Evolutionary conservation across 2,329 filamentous ascomycete species (phyloP).

Genomic region (Fusarium albidum): DNA sequence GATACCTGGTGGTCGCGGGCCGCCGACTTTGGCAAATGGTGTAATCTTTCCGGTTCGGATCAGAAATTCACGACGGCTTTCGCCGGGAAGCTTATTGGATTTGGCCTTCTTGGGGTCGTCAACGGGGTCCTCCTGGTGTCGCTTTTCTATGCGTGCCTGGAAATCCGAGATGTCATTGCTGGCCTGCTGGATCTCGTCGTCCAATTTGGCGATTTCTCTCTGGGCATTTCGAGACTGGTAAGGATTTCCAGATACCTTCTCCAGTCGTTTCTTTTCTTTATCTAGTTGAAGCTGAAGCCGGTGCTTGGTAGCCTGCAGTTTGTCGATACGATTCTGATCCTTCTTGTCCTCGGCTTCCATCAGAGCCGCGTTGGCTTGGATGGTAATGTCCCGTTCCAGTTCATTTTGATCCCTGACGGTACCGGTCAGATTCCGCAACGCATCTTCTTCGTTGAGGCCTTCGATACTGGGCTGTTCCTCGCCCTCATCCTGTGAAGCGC

Average conservation of each 20-base stretch:
- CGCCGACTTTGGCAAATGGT: conserved; percentile 83
- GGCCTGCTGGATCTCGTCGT: conserved; percentile 69
- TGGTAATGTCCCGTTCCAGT: conserved; percentile 83
- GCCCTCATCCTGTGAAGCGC: conserved; percentile 19
- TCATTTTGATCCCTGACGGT: conserved; percentile 87
- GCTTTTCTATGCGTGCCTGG: conserved; percentile 78
- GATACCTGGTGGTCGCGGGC: conserved; percentile 66
- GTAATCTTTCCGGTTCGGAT: conserved; percentile 98
- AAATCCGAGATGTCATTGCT: conserved; percentile 83
- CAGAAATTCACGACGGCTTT: conserved; percentile 86
- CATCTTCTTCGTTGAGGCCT: conserved; percentile 64
- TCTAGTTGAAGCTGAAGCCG: conserved; percentile 73
- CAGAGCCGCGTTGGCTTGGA: conserved; percentile 66
- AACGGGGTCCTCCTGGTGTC: conserved; percentile 64
- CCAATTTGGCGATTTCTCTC: conserved; percentile 71
- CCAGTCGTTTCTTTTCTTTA: conserved; percentile 57
- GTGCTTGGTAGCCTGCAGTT: conserved; percentile 59
- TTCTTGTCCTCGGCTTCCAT: conserved; percentile 70
- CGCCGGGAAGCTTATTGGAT: conserved; percentile 74
- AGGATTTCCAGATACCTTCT: conserved; percentile 53
- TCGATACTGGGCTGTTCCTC: conserved; percentile 27
- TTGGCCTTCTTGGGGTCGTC: conserved; percentile 54
- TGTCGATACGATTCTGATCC: conserved; percentile 69
- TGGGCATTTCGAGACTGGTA: conserved; percentile 65
- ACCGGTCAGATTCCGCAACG: conserved; percentile 69